These are phyloP conservation scores for Pseudocercospora crystallina DNA, from an alignment of 2,329 filamentous ascomycete species.

Conservation along the genomic window DNA sequence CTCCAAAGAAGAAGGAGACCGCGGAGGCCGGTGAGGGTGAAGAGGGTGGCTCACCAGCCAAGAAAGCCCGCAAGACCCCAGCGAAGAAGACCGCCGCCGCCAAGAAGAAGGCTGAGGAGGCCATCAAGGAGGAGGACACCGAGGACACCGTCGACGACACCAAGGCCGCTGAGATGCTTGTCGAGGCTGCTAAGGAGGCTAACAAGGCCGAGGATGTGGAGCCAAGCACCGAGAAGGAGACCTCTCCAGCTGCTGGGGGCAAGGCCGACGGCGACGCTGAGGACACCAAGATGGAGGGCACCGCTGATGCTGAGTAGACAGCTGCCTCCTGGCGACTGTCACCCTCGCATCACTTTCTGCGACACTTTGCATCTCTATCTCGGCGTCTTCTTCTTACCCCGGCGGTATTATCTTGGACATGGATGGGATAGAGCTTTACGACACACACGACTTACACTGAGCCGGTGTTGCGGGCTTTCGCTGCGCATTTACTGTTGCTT, in stretches of 20 bases:
- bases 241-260: not conserved
- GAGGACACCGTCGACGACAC: slow-evolving; percentile 13
- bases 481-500: too few relatives aligned
- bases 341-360: too few relatives aligned
- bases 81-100: slow-evolving; percentile 18
- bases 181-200: not conserved
- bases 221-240: slow-evolving; percentile 18
- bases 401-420: too few relatives aligned
- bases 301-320: not conserved
- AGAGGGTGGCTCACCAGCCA: slow-evolving; percentile 10
- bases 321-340: too few relatives aligned
- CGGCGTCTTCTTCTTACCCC: too few relatives aligned
- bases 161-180: slow-evolving; percentile 14
- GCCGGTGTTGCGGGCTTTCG: too few relatives aligned
- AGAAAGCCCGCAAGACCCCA: slow-evolving; percentile 12
- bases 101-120: slow-evolving; percentile 22
- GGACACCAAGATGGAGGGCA: slow-evolving; percentile 9
- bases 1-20: slow-evolving; percentile 10
- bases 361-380: too few relatives aligned
- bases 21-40: slow-evolving; percentile 10
- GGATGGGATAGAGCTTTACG: too few relatives aligned
- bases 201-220: not conserved
- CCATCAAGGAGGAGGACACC: slow-evolving; percentile 19
- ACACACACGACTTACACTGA: too few relatives aligned
- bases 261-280: not conserved